Base-by-base conservation (phyloP, 75 land plant species). In the Ceratopteris richardii region DNA sequence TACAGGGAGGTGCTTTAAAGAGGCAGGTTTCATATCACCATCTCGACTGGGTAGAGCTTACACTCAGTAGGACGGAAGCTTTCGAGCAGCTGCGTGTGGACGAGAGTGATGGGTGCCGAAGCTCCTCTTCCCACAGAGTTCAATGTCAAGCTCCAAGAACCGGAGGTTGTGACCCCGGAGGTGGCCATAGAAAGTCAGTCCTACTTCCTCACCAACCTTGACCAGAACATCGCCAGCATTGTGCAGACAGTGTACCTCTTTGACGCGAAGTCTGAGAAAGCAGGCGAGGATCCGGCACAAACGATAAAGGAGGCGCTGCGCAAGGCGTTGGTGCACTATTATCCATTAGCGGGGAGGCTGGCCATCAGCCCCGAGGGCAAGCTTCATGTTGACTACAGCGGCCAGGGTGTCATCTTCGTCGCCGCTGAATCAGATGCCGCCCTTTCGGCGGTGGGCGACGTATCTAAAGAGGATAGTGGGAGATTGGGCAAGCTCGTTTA, bases 361-460 rank as follows among this genome's bases (percentile, higher is more conserved):
- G 82, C 85, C 0, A 64, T 89, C 61, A 89, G 95, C 74, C 14
- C 55, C 0, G 81, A 82, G 29, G 71, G 62, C 61, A 93, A 85
- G 66, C 83, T 93, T 29, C 74, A 80, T 7, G 74, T 88, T 23
- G 75, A 88, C 44, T 85, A 83, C 64, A 73, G 79, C 0, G 85
- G 68, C 0, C 85, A 93, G 44, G 98, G 98, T 0, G 90, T 83
- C 18, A 72, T 85, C 19, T 85, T 93, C 41, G 96, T 88, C n/a
- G 96, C 85, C 51, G 98, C 98, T 1, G 72, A 71, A 11, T 84
- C 98, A 0, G 74, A 80, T 14, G 76, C 79, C 31, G 27, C 19
- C 0, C 26, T 93, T 16, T 75, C 78, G 6, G 90, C 74, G 16
- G 67, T 93, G 2, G 96, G 96, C 0, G 85, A 88, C 57, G 52